Evolutionary conservation across 805 yeast genomes (phyloP), one percentile per base, ranked within the genome.

Genomic region (Pachysolen tannophilus): DNA sequence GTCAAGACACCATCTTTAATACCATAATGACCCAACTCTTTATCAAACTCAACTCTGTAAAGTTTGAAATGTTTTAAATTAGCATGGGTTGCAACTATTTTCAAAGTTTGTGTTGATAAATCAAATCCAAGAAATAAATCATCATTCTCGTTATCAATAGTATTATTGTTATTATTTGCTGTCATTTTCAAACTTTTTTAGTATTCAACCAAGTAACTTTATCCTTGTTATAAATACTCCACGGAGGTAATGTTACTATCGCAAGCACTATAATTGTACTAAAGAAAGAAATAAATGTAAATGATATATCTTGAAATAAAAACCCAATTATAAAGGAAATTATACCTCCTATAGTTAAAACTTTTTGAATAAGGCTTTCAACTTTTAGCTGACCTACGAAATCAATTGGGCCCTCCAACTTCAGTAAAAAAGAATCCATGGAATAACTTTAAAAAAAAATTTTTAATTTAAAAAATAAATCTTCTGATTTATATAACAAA

Each of bases 21-120:
- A 6, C 70, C 65, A 52, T 82, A 87, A 3, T 63, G 59, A 2
- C 75, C 68, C 25, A 75, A 67, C 32, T 74, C 82, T 14, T 57
- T 54, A 44, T 84, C 95, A 46, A 87, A 86, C 42, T 79, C 87
- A 10, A 87, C 80, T 23, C 74, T 51, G 45, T 69, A 82, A 6
- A 82, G 69, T 27, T 67, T 57, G 20, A 73, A 63, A 19, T 76
- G 75, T 25, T 66, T 58, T 37, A 86, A 60, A 8, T 61, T 47
- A 8, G 61, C 67, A 51, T 75, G 63, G 21, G 83, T 72, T 18
- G 80, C 78, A 28, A 86, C 69, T 30, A 83, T 71, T 55, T 87
- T 87, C 47, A 88, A 60, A 50, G 86, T 95, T 53, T 87, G 97
- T 11, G 96, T 87, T 2, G 95, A 84, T 19, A 88, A 65, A 53